Percentiles rank a stretch among this genome's conserved stretches.
Conservation (phyloP, 179 eudicot species). For the Carnegiea gigantea region DNA sequence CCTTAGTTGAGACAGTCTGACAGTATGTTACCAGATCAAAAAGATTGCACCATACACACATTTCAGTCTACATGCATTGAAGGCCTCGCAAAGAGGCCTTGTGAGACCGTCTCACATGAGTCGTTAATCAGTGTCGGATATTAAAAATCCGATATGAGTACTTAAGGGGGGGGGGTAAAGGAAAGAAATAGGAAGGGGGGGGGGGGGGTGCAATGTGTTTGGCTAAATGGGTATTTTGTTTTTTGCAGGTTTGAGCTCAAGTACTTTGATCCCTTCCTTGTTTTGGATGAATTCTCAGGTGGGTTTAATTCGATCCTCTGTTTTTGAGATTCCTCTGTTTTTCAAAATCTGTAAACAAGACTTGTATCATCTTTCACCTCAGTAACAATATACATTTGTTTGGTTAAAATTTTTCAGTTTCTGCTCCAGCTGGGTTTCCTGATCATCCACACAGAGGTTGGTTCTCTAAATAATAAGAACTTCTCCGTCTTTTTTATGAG, state of each 20-base stretch:
- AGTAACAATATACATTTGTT: not conserved
- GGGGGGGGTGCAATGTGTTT: not conserved
- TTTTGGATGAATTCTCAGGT: conserved; percentile 85
- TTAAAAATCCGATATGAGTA: too few relatives aligned
- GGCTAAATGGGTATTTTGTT: conserved; percentile 22
- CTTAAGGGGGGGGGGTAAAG: too few relatives aligned
- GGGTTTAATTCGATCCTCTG: conserved; percentile 7
- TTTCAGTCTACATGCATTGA: not conserved
- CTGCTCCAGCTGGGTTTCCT: conserved; percentile 93
- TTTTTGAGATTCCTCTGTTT: conserved; percentile 32
- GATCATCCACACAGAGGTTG: conserved; percentile 98
- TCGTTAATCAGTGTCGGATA: too few relatives aligned
- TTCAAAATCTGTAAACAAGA: not conserved
- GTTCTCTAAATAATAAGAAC: not conserved
- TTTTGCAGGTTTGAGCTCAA: conserved; percentile 65
- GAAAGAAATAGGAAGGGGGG: too few relatives aligned
- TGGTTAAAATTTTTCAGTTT: conserved; percentile 38
- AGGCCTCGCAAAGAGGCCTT: too few relatives aligned
- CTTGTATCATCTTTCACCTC: conserved; percentile 6
- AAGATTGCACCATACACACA: too few relatives aligned
- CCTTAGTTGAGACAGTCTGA: not conserved
- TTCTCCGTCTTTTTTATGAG: not conserved
- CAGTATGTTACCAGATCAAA: not conserved
- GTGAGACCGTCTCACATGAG: too few relatives aligned
- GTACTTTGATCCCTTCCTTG: conserved; percentile 81